These are phyloP conservation scores for Ophiostoma piceae DNA, from an alignment of 2,329 filamentous ascomycete genomes.

Conservation along the genomic window DNA sequence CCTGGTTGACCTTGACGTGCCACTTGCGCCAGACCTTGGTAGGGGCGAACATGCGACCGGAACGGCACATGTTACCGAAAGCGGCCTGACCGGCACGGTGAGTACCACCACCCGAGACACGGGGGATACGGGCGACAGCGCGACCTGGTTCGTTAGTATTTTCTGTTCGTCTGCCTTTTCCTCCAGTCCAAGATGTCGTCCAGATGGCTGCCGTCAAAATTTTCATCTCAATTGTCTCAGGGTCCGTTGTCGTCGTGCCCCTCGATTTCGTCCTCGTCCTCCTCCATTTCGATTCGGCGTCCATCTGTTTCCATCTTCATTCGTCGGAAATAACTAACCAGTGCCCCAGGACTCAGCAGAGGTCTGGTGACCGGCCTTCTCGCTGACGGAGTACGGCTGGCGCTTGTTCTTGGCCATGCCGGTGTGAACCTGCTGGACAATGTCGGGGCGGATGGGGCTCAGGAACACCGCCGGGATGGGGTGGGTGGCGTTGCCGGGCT, in stretches of 20 bases:
- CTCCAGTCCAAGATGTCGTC: background rate
- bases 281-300: background rate
- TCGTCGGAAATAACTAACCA: constrained; percentile 57
- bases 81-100: constrained; percentile 99
- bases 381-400: constrained; percentile 98
- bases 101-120: constrained; percentile 99
- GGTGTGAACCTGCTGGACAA: constrained; percentile 98
- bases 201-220: background rate
- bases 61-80: constrained; percentile 99
- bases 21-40: constrained; percentile 99
- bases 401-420: constrained; percentile 99
- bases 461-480: constrained; percentile 95
- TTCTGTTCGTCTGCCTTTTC: background rate
- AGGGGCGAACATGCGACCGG: constrained; percentile 99
- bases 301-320: background rate
- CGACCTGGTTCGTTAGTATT: constrained; percentile 57
- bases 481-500: constrained; percentile 81
- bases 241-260: background rate
- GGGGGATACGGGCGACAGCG: constrained; percentile 99
- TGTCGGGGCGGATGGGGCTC: constrained; percentile 95
- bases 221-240: background rate
- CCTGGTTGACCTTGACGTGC: constrained; percentile 99
- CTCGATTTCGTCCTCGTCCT: background rate
- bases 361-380: constrained; percentile 99
- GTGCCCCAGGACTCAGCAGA: constrained; percentile 99